phyloP scores from a whole-genome alignment of 2,329 filamentous ascomycete species.

The Thelonectria rubi region DNA sequence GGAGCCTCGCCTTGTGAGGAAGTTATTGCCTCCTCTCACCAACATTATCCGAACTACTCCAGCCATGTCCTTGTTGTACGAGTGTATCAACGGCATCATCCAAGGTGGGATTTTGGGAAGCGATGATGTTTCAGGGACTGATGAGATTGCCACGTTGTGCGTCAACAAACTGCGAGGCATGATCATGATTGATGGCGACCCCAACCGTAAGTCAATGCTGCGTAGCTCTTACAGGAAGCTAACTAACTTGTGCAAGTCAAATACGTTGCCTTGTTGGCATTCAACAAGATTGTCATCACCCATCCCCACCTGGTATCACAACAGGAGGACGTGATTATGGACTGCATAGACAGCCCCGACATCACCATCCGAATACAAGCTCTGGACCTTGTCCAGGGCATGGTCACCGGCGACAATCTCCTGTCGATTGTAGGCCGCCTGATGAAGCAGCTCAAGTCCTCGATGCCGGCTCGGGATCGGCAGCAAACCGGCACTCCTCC shows the following conservation, averaged over 20 bases:
- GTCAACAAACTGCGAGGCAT: constrained; percentile 93
- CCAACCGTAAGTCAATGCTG: constrained; percentile 74
- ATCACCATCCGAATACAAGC: constrained; percentile 96
- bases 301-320: constrained; percentile 89
- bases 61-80: constrained; percentile 97
- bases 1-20: constrained; percentile 90
- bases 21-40: constrained; percentile 88
- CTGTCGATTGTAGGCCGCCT: constrained; percentile 85
- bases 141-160: constrained; percentile 91
- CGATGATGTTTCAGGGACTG: constrained; percentile 81
- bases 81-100: constrained; percentile 98
- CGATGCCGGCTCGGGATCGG: constrained; percentile 61
- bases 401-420: constrained; percentile 90
- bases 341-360: constrained; percentile 94
- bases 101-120: constrained; percentile 92
- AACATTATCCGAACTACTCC: constrained; percentile 93
- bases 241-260: constrained; percentile 70
- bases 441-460: constrained; percentile 83
- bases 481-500: constrained; percentile 55
- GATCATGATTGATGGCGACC: constrained; percentile 91
- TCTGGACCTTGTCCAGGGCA: constrained; percentile 88
- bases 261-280: constrained; percentile 94
- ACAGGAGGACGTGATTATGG: constrained; percentile 95
- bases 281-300: constrained; percentile 91
- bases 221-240: neutral